phyloP scores from a whole-genome alignment of 805 yeast species.

The Metschnikowia lunata region DNA sequence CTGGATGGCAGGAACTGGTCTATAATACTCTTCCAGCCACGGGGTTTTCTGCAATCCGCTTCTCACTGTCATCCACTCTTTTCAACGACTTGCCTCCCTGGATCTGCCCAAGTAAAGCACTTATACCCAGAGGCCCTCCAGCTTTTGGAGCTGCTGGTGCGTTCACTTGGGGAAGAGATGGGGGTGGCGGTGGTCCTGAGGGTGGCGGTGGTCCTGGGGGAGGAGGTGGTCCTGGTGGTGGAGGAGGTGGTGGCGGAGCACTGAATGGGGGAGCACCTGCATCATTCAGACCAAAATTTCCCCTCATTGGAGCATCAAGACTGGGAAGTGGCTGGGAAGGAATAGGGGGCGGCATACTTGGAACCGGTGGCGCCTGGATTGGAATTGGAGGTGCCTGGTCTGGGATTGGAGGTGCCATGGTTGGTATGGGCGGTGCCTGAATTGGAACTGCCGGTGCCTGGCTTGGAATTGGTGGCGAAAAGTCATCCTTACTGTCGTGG shows the following conservation, averaged over 20 bases:
- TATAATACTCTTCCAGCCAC: conserved; percentile 48
- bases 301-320: neutral
- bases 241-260: conserved; percentile 10
- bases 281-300: neutral
- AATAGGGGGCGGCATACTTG: conserved; percentile 18
- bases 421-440: conserved; percentile 17
- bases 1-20: neutral
- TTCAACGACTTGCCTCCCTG: conserved; percentile 47
- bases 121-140: conserved; percentile 29
- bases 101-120: conserved; percentile 56
- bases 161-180: conserved; percentile 12
- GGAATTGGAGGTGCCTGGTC: conserved; percentile 9
- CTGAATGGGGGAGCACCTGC: neutral
- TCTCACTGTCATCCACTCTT: conserved; percentile 47
- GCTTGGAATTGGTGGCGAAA: conserved; percentile 16
- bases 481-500: neutral
- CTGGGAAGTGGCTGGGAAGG: conserved; percentile 2
- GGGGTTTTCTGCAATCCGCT: conserved; percentile 43
- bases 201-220: neutral
- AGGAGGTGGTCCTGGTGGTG: conserved; percentile 1
- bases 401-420: conserved; percentile 16
- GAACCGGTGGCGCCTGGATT: conserved; percentile 14
- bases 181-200: conserved; percentile 8
- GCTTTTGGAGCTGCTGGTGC: conserved; percentile 27
- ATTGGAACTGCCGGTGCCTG: conserved; percentile 11